Conservation (phyloP, 768 basidiomycete genomes). For the Calocybe cyanea region DNA sequence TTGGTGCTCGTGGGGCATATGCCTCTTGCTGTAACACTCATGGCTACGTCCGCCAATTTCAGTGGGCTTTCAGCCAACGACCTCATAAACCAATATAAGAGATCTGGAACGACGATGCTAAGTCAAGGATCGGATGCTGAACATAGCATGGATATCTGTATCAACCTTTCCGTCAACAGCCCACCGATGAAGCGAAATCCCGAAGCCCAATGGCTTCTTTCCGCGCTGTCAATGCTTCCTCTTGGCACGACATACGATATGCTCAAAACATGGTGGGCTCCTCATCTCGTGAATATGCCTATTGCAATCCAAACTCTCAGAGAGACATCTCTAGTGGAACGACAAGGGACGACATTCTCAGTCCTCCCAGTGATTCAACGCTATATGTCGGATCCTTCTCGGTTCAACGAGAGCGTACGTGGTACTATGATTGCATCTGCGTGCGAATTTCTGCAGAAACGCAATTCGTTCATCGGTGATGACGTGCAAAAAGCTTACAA, state of each 20-base stretch:
- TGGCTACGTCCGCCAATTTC: slow-evolving; percentile 21
- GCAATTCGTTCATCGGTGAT: slow-evolving; percentile 10
- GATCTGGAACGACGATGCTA: slow-evolving; percentile 2
- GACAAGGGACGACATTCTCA: slow-evolving; percentile 3
- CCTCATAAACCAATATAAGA: slow-evolving; percentile 6
- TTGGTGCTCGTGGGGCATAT: slow-evolving; percentile 22
- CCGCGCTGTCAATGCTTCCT: slow-evolving; percentile 23
- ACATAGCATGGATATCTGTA: slow-evolving; percentile 9
- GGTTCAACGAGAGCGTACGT: slow-evolving; percentile 3
- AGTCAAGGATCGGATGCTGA: slow-evolving; percentile 4
- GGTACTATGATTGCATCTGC: slow-evolving; percentile 10
- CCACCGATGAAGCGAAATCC: slow-evolving; percentile 2
- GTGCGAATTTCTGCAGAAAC: slow-evolving; percentile 11
- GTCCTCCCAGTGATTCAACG: slow-evolving; percentile 19
- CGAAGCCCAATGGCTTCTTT: slow-evolving; percentile 5
- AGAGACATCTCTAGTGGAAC: slow-evolving; percentile 3
- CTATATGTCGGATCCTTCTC: slow-evolving; percentile 14
- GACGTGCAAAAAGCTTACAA: slow-evolving; percentile 5
- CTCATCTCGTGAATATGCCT: background rate
- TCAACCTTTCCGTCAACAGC: slow-evolving; percentile 9
- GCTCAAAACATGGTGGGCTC: slow-evolving; percentile 13
- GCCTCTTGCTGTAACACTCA: slow-evolving; percentile 30
- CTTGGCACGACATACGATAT: slow-evolving; percentile 15
- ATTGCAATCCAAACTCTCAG: slow-evolving; percentile 7
- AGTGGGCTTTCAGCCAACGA: background rate